Conservation (phyloP, 179 eudicot species). For the Camellia oleifera region DNA sequence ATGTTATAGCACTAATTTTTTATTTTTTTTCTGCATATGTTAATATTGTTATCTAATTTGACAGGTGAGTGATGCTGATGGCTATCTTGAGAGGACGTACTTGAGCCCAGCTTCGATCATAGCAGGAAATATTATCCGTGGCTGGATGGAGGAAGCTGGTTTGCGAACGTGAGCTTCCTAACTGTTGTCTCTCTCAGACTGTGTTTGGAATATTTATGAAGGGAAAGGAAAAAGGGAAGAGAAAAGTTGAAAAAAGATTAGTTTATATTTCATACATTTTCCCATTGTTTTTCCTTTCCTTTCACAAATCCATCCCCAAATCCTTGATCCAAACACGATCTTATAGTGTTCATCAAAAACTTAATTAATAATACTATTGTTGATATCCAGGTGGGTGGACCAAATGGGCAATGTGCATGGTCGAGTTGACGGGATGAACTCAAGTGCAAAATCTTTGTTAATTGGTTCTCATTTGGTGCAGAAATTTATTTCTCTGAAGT, state of each 20-base stretch:
- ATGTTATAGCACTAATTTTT: neutral
- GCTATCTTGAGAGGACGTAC: slow-evolving; percentile 90
- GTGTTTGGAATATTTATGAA: neutral
- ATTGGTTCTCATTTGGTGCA: slow-evolving; percentile 94
- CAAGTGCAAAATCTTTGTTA: slow-evolving; percentile 62
- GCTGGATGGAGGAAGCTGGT: slow-evolving; percentile 98
- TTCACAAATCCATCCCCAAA: too few species aligned
- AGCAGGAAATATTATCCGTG: slow-evolving; percentile 64
- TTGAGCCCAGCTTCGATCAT: slow-evolving; percentile 80
- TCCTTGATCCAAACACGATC: neutral
- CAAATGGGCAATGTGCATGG: slow-evolving; percentile 95
- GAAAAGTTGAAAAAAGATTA: too few species aligned
- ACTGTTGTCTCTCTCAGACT: neutral
- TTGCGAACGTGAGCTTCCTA: slow-evolving; percentile 67
- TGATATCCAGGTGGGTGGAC: slow-evolving; percentile 84
- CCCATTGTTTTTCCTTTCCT: too few species aligned
- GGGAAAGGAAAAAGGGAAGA: too few species aligned
- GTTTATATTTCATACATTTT: too few species aligned
- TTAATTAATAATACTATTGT: slow-evolving; percentile 13
- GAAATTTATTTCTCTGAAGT: slow-evolving; percentile 10
- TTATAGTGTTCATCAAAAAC: slow-evolving; percentile 7
- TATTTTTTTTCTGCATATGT: neutral
- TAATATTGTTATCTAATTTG: slow-evolving; percentile 12
- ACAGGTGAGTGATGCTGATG: slow-evolving; percentile 88
- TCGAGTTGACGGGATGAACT: slow-evolving; percentile 68